These are phyloP conservation scores for Albatrellus ellisii DNA, from an alignment of 768 basidiomycete species.

Conservation along the genomic window DNA sequence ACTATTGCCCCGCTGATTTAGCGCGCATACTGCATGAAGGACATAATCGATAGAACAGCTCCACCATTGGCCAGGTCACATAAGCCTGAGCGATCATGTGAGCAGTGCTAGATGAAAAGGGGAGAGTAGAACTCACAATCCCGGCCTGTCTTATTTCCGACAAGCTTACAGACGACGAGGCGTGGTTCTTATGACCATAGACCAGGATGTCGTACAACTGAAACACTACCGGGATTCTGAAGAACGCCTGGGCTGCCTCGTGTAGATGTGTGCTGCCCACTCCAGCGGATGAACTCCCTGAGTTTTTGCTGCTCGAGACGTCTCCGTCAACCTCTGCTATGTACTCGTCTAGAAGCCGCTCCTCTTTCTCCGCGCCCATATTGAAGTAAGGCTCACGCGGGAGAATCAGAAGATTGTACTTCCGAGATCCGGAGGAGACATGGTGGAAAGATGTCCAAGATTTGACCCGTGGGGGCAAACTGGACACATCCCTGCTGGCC, in stretches of 20 bases:
- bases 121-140: constrained; percentile 32
- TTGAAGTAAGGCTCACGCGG: constrained; percentile 49
- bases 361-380: constrained; percentile 34
- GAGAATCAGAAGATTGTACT: constrained; percentile 40
- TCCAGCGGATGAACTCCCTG: constrained; percentile 1
- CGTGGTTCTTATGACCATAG: constrained; percentile 51
- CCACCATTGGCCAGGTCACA: constrained; percentile 65
- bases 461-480: constrained; percentile 27
- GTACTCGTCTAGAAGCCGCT: constrained; percentile 35
- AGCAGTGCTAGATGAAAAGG: background rate
- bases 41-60: constrained; percentile 50
- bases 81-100: constrained; percentile 29
- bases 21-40: constrained; percentile 35
- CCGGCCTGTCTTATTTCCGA: constrained; percentile 41
- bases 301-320: constrained; percentile 9
- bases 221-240: constrained; percentile 48
- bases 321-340: constrained; percentile 27
- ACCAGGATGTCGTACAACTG: constrained; percentile 61
- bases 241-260: constrained; percentile 31
- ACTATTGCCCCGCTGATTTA: constrained; percentile 13
- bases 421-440: constrained; percentile 46
- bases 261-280: constrained; percentile 8
- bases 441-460: constrained; percentile 50
- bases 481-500: constrained; percentile 20
- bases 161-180: constrained; percentile 39